Evolutionary conservation across 2,329 filamentous ascomycete genomes (phyloP).

Genomic region (Phialophora verrucosa): DNA sequence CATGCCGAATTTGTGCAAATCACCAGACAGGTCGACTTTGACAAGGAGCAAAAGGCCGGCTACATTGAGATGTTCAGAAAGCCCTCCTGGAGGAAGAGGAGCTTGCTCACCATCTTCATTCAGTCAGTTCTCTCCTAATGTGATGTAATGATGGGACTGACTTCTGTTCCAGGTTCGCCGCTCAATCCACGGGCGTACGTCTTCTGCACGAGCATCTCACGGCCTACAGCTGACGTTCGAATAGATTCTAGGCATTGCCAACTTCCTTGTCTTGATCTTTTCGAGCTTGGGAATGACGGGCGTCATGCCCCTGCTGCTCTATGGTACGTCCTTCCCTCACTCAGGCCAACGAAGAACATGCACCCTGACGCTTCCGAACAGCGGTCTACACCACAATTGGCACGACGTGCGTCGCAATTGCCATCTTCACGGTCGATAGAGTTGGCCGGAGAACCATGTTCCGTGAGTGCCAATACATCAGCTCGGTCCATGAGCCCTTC

Average conservation of each 20-base stretch:
- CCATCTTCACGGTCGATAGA: constrained; percentile 71
- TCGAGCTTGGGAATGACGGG: constrained; percentile 45
- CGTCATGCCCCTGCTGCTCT: constrained; percentile 52
- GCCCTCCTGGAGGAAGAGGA: constrained; percentile 29
- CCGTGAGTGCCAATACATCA: constrained; percentile 21
- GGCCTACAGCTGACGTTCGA: background rate
- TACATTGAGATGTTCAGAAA: constrained; percentile 32
- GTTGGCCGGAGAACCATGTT: constrained; percentile 64
- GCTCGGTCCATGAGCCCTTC: background rate
- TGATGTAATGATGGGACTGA: background rate
- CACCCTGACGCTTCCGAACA: constrained; percentile 9
- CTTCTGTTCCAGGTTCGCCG: constrained; percentile 22
- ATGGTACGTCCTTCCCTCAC: constrained; percentile 36
- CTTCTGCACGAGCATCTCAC: background rate
- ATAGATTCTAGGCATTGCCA: constrained; percentile 42
- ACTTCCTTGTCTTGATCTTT: constrained; percentile 51
- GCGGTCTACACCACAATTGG: constrained; percentile 60
- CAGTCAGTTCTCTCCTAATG: constrained; percentile 15
- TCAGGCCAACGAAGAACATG: too few relatives aligned
- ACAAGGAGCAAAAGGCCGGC: constrained; percentile 28
- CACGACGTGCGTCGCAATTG: constrained; percentile 66
- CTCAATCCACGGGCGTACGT: constrained; percentile 42
- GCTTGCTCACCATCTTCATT: constrained; percentile 26
- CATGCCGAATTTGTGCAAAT: constrained; percentile 31
- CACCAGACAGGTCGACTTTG: constrained; percentile 28